These are phyloP conservation scores for Ustilago loliicola DNA, from an alignment of 1,284 basidiomycete species.

Conservation along the genomic window DNA sequence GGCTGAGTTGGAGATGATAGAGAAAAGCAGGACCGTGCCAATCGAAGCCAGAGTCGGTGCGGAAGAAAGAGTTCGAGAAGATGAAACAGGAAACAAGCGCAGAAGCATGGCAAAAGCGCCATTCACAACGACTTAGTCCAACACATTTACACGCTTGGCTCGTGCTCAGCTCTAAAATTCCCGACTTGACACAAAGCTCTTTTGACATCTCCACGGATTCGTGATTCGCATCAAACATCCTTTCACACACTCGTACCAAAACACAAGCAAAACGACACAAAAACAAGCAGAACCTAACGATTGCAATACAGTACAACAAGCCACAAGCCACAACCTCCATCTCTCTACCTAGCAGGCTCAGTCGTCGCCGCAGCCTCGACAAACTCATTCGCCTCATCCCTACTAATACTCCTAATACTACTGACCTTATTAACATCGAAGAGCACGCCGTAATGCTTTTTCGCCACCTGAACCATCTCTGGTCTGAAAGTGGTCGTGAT, in stretches of 20 bases:
- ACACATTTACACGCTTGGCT: too few species aligned
- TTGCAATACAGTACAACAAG: background rate
- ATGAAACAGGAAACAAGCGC: background rate
- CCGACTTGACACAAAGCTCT: background rate
- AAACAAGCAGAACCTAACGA: background rate
- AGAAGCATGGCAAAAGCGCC: background rate
- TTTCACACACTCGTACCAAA: background rate
- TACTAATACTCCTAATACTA: slow-evolving; percentile 83
- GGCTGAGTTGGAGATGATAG: background rate
- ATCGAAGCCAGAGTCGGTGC: background rate
- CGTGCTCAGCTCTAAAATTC: slow-evolving; percentile 11
- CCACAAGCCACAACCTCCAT: background rate
- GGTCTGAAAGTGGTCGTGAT: slow-evolving; percentile 98
- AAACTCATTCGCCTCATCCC: slow-evolving; percentile 88
- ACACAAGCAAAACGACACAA: background rate
- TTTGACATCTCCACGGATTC: background rate
- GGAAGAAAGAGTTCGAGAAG: background rate
- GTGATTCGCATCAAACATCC: background rate
- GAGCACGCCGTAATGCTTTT: slow-evolving; percentile 98
- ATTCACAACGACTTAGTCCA: too few species aligned
- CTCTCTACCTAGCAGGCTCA: slow-evolving; percentile 28
- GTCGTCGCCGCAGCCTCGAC: slow-evolving; percentile 75
- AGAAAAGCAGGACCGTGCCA: background rate
- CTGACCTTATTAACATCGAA: slow-evolving; percentile 93
- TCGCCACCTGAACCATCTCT: slow-evolving; percentile 93